phyloP scores from a whole-genome alignment of 164 flowering plant genomes.

The Platanus orientalis region DNA sequence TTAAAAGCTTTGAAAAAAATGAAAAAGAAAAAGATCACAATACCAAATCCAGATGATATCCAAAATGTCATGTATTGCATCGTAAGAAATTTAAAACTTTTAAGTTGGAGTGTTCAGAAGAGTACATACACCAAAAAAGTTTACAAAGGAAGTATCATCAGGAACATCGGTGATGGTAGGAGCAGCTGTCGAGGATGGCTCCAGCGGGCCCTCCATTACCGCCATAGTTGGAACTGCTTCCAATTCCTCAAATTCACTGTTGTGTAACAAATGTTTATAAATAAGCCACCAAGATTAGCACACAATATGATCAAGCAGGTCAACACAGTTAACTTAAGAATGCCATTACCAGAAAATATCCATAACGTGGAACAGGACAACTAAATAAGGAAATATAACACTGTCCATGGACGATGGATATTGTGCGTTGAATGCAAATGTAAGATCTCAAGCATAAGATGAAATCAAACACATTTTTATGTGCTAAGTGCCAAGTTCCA shows the following conservation, averaged over 20 bases:
- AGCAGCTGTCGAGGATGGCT: conserved; percentile 59
- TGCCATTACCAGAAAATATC: background rate
- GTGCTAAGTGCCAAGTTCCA: no score
- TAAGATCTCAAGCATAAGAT: no score
- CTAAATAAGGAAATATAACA: no score
- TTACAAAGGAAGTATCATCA: conserved; percentile 75
- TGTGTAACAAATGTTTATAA: conserved; percentile 1
- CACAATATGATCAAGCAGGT: background rate
- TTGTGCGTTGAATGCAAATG: no score
- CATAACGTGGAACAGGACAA: background rate
- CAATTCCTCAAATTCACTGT: conserved; percentile 87
- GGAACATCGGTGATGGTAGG: conserved; percentile 46
- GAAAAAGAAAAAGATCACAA: no score
- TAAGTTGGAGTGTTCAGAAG: background rate
- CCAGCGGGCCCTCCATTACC: conserved; percentile 88
- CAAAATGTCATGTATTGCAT: background rate
- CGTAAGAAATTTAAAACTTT: background rate
- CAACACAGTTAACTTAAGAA: background rate
- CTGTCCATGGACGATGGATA: no score
- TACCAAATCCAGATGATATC: no score
- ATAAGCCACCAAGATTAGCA: background rate
- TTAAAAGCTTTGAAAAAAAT: no score
- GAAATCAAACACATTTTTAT: no score
- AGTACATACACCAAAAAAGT: conserved; percentile 76
- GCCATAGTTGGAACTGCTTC: conserved; percentile 89